Evolutionary conservation across 768 basidiomycete genomes (phyloP), one percentile per base, ranked within the genome.

Genomic region (Symmetrospora coprosmae): DNA sequence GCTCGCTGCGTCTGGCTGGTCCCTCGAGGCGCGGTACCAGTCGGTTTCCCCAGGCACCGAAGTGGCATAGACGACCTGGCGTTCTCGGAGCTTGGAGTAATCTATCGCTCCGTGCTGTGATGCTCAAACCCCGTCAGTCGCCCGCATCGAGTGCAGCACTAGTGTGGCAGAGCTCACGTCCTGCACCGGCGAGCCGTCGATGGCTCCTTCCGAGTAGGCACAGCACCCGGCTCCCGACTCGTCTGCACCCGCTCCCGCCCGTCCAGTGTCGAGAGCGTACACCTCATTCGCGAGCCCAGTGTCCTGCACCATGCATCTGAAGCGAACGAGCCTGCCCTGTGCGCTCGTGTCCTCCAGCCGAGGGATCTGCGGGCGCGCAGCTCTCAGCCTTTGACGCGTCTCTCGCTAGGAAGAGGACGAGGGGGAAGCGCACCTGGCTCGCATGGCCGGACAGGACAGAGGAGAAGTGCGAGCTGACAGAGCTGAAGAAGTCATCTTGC

Each of bases 271-370:
- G 7, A 43, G 14, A n/a, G 48, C 50, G 64, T 66, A 71, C 27
- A 71, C 63, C 58, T 71, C 69, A 4, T 62, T 65, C 1, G 63
- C 66, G 21, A 63, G 52, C 1, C 67, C 67, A 0, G 71, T 68
- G 53, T 71, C 71, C 52, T 70, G 69, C 2, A 71, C 60, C 69
- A 71, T 70, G 28, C 64, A 66, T 21, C 70, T 61, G 65, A 69
- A 69, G 9, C 53, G 27, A 23, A 68, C 69, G 38, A 71, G 63
- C 23, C 48, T 55, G 25, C 43, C 51, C 30, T 34, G 8, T 21
- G 25, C 8, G 23, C 31, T 52, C 9, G 34, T 50, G 23, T 52
- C 33, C 28, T 61, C 37, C 19, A 55, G n/a, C 30, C 4, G n/a
- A 19, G 61, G 51, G 30, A 55, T 58, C 55, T 58, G 25, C 16